phyloP scores from a whole-genome alignment of 768 basidiomycete species.

The Rhodotorula diobovata region DNA sequence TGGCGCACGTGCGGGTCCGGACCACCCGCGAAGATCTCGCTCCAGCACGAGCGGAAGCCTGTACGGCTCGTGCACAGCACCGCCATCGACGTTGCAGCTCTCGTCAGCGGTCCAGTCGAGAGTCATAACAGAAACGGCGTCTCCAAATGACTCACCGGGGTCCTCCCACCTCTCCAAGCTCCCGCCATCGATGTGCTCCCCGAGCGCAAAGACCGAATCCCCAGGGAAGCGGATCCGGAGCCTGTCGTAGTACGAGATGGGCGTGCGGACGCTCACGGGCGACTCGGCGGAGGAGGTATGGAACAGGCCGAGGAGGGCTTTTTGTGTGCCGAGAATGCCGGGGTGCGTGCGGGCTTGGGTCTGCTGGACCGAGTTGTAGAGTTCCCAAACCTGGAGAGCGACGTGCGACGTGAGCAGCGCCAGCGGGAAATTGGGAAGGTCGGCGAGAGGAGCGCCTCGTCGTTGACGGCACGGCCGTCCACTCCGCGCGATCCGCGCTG shows the following conservation, averaged over 20 bases:
- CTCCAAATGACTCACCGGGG: too few relatives aligned
- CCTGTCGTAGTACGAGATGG: conserved; percentile 73
- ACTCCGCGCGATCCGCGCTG: too few relatives aligned
- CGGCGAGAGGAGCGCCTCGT: too few relatives aligned
- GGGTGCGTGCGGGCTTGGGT: conserved; percentile 66
- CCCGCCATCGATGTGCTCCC: conserved; percentile 56
- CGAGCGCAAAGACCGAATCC: conserved; percentile 58
- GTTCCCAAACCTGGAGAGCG: conserved; percentile 59
- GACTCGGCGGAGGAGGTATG: conserved; percentile 49
- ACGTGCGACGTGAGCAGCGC: too few relatives aligned
- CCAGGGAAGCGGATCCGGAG: conserved; percentile 69
- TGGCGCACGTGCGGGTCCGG: conserved; percentile 5
- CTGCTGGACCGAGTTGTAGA: conserved; percentile 66
- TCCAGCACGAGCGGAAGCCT: not conserved
- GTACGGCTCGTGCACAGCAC: conserved; percentile 39
- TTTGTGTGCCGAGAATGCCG: conserved; percentile 58
- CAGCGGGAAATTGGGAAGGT: not conserved
- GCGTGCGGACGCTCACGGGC: conserved; percentile 55
- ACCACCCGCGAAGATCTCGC: not conserved
- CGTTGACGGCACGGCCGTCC: too few relatives aligned
- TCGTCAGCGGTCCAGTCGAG: too few relatives aligned
- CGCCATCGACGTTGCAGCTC: conserved; percentile 59
- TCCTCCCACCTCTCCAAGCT: conserved; percentile 71
- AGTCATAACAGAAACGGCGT: too few relatives aligned
- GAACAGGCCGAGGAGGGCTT: conserved; percentile 49